These are phyloP conservation scores for Tylopilus subfusipes DNA, from an alignment of 768 basidiomycete genomes.

Conservation along the genomic window DNA sequence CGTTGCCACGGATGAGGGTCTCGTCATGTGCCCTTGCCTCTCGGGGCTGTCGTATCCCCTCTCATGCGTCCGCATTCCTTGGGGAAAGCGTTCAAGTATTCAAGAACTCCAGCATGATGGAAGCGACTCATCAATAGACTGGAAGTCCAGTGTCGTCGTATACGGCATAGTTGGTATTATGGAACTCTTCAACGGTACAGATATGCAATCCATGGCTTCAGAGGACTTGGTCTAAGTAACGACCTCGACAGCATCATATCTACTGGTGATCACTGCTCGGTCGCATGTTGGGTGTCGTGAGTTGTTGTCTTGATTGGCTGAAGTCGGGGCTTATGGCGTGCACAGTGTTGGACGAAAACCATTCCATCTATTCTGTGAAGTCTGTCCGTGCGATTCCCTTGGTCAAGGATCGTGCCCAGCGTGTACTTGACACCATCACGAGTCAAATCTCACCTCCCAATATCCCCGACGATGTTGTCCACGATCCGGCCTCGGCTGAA, in stretches of 20 bases:
- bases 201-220: neutral
- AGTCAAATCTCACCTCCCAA: constrained; percentile 52
- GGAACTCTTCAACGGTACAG: constrained; percentile 64
- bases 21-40: constrained; percentile 62
- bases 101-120: constrained; percentile 44
- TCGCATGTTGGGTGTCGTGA: constrained; percentile 62
- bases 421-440: constrained; percentile 48
- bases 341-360: constrained; percentile 61
- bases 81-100: constrained; percentile 56
- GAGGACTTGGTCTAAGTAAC: constrained; percentile 11
- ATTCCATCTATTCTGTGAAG: constrained; percentile 65
- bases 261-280: constrained; percentile 67
- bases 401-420: constrained; percentile 57
- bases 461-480: constrained; percentile 27
- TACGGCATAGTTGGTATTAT: constrained; percentile 77
- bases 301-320: constrained; percentile 26
- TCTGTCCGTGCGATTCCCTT: constrained; percentile 70
- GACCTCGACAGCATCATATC: constrained; percentile 57
- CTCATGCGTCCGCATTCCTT: constrained; percentile 48
- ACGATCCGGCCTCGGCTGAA: constrained; percentile 19
- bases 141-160: constrained; percentile 56
- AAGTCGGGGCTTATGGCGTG: constrained; percentile 4
- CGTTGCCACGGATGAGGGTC: constrained; percentile 53
- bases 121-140: constrained; percentile 41
- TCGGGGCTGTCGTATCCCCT: constrained; percentile 25